These are phyloP conservation scores for Alternaria sp. DNA, from an alignment of 2,329 filamentous ascomycete genomes.

Conservation along the genomic window DNA sequence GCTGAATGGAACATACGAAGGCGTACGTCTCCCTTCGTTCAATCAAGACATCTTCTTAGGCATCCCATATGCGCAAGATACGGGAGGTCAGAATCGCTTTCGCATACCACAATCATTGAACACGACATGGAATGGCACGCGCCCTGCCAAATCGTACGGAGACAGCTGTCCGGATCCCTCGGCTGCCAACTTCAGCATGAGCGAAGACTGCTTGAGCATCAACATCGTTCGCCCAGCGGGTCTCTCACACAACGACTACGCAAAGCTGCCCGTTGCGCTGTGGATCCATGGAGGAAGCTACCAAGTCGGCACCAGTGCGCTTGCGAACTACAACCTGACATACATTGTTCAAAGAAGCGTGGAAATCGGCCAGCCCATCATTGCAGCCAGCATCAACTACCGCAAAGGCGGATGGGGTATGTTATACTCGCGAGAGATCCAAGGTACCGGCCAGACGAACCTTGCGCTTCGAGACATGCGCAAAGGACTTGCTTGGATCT, in stretches of 20 bases:
- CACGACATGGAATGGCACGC: slow-evolving; percentile 49
- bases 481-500: slow-evolving; percentile 55
- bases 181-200: slow-evolving; percentile 46
- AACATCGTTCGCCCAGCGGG: slow-evolving; percentile 66
- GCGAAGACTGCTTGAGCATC: slow-evolving; percentile 67
- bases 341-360: slow-evolving; percentile 61
- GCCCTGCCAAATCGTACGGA: slow-evolving; percentile 52
- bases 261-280: slow-evolving; percentile 61
- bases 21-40: slow-evolving; percentile 40
- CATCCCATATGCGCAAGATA: slow-evolving; percentile 64
- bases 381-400: slow-evolving; percentile 48
- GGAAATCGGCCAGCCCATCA: slow-evolving; percentile 46
- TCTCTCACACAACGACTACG: slow-evolving; percentile 40
- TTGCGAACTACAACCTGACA: slow-evolving; percentile 66
- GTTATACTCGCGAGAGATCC: slow-evolving; percentile 57
- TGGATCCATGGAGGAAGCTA: slow-evolving; percentile 65
- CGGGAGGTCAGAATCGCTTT: slow-evolving; percentile 61
- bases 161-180: slow-evolving; percentile 49
- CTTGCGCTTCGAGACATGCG: slow-evolving; percentile 51
- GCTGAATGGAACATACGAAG: slow-evolving; percentile 46
- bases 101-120: slow-evolving; percentile 59
- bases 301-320: slow-evolving; percentile 53
- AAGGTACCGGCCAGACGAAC: slow-evolving; percentile 57
- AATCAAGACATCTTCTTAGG: slow-evolving; percentile 58
- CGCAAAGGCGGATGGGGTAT: slow-evolving; percentile 74